A percentile compares a stretch with the other conserved stretches of the same genome.
Conservation (phyloP, 345 rosid species). For the Linum usitatissimum region DNA sequence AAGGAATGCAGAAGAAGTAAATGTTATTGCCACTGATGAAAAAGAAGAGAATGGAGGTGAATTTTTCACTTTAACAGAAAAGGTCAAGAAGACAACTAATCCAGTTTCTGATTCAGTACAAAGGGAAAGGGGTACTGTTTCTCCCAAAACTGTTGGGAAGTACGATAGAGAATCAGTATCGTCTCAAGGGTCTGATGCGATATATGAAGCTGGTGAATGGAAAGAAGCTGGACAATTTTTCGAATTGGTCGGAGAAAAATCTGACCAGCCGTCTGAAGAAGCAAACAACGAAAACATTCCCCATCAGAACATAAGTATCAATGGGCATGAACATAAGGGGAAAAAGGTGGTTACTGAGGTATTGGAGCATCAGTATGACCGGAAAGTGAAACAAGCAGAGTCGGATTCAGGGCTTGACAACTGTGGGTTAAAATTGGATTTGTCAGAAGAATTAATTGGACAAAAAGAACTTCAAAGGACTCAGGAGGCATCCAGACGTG, state of each 20-base stretch:
- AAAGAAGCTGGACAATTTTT: conserved; percentile 60
- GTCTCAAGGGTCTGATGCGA: conserved; percentile 28
- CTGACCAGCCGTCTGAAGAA: conserved; percentile 30
- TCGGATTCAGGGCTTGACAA: conserved; percentile 28
- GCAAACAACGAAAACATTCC: conserved; percentile 26
- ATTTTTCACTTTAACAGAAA: conserved; percentile 20
- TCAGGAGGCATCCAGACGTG: conserved; percentile 28
- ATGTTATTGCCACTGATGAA: conserved; percentile 9
- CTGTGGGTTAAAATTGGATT: conserved; percentile 19
- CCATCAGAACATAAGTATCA: conserved; percentile 16
- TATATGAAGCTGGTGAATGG: conserved; percentile 58
- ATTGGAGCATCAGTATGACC: conserved; percentile 20
- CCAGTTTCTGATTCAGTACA: conserved; percentile 22
- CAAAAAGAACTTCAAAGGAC: conserved; percentile 21
- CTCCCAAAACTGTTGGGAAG: conserved; percentile 23
- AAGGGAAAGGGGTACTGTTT: conserved; percentile 15
- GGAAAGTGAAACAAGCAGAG: conserved; percentile 25
- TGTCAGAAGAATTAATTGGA: conserved; percentile 21
- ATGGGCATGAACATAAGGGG: conserved; percentile 31
- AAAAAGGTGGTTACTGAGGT: conserved; percentile 22
- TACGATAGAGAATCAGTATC: conserved; percentile 30
- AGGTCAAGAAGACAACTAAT: conserved; percentile 11
- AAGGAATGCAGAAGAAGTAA: conserved; percentile 13
- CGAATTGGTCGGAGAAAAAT: conserved; percentile 49
- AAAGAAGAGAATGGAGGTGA: conserved; percentile 23